A percentile compares a stretch with the other conserved stretches of the same genome.
These are phyloP conservation scores for Fusarium sp. DNA, from an alignment of 2,329 filamentous ascomycete genomes.

Conservation along the genomic window DNA sequence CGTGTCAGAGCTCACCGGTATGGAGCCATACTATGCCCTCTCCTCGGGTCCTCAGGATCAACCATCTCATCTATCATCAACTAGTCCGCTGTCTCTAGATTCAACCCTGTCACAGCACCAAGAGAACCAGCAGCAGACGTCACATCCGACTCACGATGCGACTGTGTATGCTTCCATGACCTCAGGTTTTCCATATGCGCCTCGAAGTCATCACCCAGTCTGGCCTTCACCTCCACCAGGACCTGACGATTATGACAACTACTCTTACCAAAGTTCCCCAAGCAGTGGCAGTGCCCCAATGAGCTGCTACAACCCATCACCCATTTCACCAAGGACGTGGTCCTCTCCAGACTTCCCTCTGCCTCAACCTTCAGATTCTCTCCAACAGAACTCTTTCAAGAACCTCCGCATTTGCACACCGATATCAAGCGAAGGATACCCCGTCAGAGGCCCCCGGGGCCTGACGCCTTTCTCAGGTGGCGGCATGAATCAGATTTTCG, in stretches of 20 bases:
- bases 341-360: slow-evolving; percentile 43
- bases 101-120: slow-evolving; percentile 36
- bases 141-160: slow-evolving; percentile 28
- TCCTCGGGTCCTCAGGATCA: slow-evolving; percentile 37
- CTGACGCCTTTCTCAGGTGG: slow-evolving; percentile 32
- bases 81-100: slow-evolving; percentile 33
- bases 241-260: slow-evolving; percentile 52
- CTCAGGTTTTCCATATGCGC: slow-evolving; percentile 38
- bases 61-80: slow-evolving; percentile 38
- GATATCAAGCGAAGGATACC: slow-evolving; percentile 35
- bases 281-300: slow-evolving; percentile 37
- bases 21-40: slow-evolving; percentile 40
- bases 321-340: slow-evolving; percentile 51
- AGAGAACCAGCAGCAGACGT: slow-evolving; percentile 23
- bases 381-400: slow-evolving; percentile 36
- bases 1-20: slow-evolving; percentile 41
- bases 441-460: slow-evolving; percentile 28
- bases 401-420: slow-evolving; percentile 43
- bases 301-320: slow-evolving; percentile 44
- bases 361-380: slow-evolving; percentile 29
- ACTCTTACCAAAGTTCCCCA: slow-evolving; percentile 50
- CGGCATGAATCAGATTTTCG: slow-evolving; percentile 24
- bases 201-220: slow-evolving; percentile 37
- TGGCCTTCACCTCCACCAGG: slow-evolving; percentile 53
- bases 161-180: slow-evolving; percentile 37